Conservation (phyloP, 257 asterid species). For the Nicotiana attenuata region DNA sequence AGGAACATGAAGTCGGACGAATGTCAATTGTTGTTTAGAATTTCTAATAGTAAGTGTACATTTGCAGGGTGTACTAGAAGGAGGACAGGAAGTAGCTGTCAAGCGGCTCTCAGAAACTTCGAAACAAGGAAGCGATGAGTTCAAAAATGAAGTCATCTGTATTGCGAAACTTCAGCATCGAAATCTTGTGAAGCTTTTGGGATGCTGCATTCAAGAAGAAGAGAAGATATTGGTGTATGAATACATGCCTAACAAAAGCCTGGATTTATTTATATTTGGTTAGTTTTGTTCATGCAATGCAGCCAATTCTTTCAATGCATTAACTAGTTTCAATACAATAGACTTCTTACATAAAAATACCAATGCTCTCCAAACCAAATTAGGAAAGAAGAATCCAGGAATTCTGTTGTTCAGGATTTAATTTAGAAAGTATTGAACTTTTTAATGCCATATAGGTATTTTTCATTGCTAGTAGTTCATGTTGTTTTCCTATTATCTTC, state of each 20-base stretch:
- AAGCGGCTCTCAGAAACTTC: slow-evolving; percentile 34
- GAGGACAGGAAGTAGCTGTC: slow-evolving; percentile 30
- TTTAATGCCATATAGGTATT: too few relatives aligned
- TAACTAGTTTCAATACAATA: not conserved
- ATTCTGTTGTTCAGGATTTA: not conserved
- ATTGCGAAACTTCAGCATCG: slow-evolving; percentile 40
- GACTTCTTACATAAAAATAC: not conserved
- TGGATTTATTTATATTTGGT: slow-evolving; percentile 34
- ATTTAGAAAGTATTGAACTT: not conserved
- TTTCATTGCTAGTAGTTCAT: too few relatives aligned
- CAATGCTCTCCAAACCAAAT: not conserved
- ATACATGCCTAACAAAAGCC: slow-evolving; percentile 33
- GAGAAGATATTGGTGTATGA: slow-evolving; percentile 38
- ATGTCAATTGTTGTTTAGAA: not conserved
- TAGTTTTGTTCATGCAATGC: not conserved
- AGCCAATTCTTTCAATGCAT: not conserved
- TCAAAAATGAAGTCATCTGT: slow-evolving; percentile 33
- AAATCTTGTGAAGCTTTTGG: slow-evolving; percentile 39
- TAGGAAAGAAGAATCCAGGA: not conserved
- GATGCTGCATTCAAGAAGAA: slow-evolving; percentile 35
- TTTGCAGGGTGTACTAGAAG: slow-evolving; percentile 23
- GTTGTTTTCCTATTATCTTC: too few relatives aligned
- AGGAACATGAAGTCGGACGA: not conserved
- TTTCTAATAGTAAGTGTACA: not conserved
- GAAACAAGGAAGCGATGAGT: slow-evolving; percentile 30